These are phyloP conservation scores for Theileria equi DNA, from an alignment of 169 alveolate genomes.

Conservation along the genomic window DNA sequence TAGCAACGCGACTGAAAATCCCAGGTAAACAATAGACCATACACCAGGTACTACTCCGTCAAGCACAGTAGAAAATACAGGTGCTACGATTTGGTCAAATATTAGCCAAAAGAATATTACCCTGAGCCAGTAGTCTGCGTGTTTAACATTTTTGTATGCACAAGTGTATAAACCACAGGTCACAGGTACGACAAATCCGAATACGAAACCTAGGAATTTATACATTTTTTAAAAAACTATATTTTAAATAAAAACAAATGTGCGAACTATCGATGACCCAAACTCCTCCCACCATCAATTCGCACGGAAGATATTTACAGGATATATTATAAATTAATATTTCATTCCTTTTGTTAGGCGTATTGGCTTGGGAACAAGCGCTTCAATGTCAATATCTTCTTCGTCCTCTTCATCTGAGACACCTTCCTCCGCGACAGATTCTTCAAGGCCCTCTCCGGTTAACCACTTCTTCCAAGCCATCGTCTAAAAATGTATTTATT, in stretches of 20 bases:
- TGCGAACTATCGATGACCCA: not conserved
- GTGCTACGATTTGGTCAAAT: constrained; percentile 29
- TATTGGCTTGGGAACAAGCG: constrained; percentile 61
- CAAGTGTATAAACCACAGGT: constrained; percentile 44
- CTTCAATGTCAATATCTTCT: constrained; percentile 64
- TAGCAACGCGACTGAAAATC: constrained; percentile 33
- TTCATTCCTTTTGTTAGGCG: constrained; percentile 35
- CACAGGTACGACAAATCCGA: constrained; percentile 60
- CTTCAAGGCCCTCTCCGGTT: constrained; percentile 38
- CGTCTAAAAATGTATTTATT: constrained; percentile 14
- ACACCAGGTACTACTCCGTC: constrained; percentile 19
- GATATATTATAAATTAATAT: constrained; percentile 1
- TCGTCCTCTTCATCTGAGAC: constrained; percentile 44
- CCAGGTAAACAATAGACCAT: constrained; percentile 49
- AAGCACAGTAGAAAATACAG: constrained; percentile 15
- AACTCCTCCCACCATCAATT: not conserved
- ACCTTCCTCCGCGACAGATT: constrained; percentile 3
- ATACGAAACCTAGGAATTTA: constrained; percentile 36
- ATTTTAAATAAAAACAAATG: not conserved
- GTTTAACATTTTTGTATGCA: constrained; percentile 17
- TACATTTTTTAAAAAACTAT: constrained; percentile 14
- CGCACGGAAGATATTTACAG: not conserved
- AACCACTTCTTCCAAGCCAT: constrained; percentile 64
- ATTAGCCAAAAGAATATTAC: constrained; percentile 44
- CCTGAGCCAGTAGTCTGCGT: constrained; percentile 52